Conservation (phyloP, 306 rosid species). For the Pyrus pyrifolia region DNA sequence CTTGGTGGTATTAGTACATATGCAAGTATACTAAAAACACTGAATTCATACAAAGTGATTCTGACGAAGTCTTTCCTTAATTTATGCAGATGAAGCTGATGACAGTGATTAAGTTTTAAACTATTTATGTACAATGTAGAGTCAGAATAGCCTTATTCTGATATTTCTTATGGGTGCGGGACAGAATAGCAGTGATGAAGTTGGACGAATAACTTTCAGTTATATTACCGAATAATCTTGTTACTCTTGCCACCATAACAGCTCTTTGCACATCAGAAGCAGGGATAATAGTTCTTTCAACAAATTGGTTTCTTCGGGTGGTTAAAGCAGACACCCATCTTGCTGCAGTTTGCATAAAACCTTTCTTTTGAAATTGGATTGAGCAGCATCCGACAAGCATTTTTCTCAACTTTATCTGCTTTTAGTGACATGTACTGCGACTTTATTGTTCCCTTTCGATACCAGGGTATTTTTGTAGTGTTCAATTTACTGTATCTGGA, state of each 20-base stretch:
- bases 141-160: conserved; percentile 1
- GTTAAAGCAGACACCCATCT: background rate
- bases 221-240: background rate
- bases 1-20: background rate
- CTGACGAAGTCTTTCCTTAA: background rate
- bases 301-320: background rate
- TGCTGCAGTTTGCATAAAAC: background rate
- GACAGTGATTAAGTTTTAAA: conserved; percentile 4
- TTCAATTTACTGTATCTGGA: background rate
- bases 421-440: background rate
- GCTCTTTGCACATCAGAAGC: background rate
- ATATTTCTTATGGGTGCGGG: background rate
- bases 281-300: background rate
- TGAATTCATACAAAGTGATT: background rate
- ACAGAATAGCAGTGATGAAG: background rate
- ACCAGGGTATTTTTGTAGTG: background rate
- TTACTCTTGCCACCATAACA: background rate
- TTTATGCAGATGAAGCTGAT: conserved; percentile 11
- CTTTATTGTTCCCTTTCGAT: background rate
- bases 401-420: background rate
- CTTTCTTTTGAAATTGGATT: background rate
- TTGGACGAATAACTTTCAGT: background rate
- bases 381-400: background rate
- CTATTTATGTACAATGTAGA: conserved; percentile 8
- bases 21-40: background rate